A percentile compares a stretch with the other conserved stretches of the same genome.
These are phyloP conservation scores for Solanum hybrid DNA, from an alignment of 305 asterid genomes.

Conservation along the genomic window DNA sequence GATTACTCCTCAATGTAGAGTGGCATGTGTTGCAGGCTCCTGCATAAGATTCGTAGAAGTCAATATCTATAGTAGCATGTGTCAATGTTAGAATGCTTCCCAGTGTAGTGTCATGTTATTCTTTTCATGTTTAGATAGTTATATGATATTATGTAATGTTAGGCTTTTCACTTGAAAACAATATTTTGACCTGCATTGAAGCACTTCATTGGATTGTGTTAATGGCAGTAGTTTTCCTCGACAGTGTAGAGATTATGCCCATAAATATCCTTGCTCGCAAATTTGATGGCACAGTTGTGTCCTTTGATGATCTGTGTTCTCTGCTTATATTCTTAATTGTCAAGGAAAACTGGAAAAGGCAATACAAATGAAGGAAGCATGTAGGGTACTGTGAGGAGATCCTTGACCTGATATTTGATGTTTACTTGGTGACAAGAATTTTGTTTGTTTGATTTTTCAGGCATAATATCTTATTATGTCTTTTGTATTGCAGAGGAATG, in stretches of 20 bases:
- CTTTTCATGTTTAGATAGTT: neutral
- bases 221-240: neutral
- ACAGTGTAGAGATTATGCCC: neutral
- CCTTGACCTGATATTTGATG: neutral
- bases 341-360: neutral
- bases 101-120: neutral
- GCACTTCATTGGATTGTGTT: neutral
- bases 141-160: neutral
- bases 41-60: neutral
- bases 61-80: neutral
- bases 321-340: neutral
- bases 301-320: neutral
- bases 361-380: neutral
- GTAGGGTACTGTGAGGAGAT: neutral
- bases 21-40: neutral
- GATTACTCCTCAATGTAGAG: neutral
- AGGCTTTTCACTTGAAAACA: neutral
- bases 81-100: neutral
- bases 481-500: conserved; percentile 36
- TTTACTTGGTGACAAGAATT: neutral
- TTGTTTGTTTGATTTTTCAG: neutral
- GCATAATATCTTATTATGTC: conserved; percentile 12
- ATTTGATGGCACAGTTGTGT: neutral
- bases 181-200: neutral
- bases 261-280: neutral